phyloP scores from a whole-genome alignment of 306 rosid species.

The Chamaecrista fasciculata region DNA sequence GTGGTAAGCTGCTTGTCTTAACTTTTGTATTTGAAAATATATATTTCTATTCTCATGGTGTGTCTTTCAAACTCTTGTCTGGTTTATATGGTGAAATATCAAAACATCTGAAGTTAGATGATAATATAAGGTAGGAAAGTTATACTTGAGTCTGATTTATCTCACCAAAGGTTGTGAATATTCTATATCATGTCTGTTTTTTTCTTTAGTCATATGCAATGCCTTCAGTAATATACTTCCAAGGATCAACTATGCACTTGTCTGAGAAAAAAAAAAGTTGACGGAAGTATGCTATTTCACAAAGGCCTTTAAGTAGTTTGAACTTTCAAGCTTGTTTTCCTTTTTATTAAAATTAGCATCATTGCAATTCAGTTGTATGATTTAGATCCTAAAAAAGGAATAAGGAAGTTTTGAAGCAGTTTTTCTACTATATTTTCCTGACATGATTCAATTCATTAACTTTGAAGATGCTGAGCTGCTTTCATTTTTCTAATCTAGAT shows the following conservation, averaged over 20 bases:
- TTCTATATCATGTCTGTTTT: neutral
- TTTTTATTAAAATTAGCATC: neutral
- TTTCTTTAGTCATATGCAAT: conserved; percentile 22
- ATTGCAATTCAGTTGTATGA: neutral
- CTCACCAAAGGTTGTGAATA: conserved; percentile 9
- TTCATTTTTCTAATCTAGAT: conserved; percentile 57
- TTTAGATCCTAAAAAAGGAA: neutral
- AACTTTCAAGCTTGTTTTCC: conserved; percentile 2
- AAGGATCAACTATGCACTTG: neutral
- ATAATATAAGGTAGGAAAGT: neutral
- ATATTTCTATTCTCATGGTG: neutral
- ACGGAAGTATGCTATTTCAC: neutral
- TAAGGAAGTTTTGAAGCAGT: neutral
- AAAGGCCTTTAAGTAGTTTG: conserved; percentile 27
- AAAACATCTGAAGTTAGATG: conserved; percentile 15
- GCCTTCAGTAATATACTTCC: conserved; percentile 6
- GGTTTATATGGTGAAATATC: conserved; percentile 2
- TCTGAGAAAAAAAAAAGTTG: conserved; percentile 11
- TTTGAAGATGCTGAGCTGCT: conserved; percentile 43
- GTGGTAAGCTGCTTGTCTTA: conserved; percentile 45
- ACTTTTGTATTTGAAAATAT: neutral
- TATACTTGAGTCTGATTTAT: conserved; percentile 9
- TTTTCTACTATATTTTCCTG: conserved; percentile 25
- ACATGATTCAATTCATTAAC: conserved; percentile 32
- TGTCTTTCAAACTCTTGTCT: conserved; percentile 8